A percentile compares a stretch with the other conserved stretches of the same genome.
phyloP scores from a whole-genome alignment of 768 basidiomycete species.

The Filobasidium floriforme region DNA sequence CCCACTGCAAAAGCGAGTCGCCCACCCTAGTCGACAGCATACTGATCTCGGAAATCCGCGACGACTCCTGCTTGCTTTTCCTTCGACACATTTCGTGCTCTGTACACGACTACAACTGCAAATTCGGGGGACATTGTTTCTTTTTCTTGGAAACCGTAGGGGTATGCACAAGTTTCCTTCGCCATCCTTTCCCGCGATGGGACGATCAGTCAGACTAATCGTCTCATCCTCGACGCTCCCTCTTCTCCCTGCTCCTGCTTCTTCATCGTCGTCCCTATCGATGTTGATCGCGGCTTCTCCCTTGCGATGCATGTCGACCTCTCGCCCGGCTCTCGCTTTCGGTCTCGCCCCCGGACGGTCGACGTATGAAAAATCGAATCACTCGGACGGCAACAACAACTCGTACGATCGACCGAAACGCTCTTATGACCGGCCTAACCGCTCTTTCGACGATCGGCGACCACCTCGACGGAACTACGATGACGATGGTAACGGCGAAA shows the following conservation, averaged over 20 bases:
- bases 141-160: neutral
- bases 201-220: slow-evolving; percentile 12
- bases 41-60: too few species aligned
- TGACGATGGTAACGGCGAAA: neutral
- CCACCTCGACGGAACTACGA: neutral
- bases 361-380: neutral
- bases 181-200: slow-evolving; percentile 3
- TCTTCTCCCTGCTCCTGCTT: neutral
- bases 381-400: neutral
- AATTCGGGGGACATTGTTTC: neutral
- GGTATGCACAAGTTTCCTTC: slow-evolving; percentile 12
- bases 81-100: neutral
- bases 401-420: neutral
- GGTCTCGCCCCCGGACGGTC: neutral
- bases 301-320: slow-evolving; percentile 4
- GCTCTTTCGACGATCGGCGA: slow-evolving; percentile 1
- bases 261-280: neutral
- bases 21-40: neutral
- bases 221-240: slow-evolving; percentile 5
- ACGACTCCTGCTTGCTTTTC: neutral
- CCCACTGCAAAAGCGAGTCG: neutral
- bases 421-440: neutral
- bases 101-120: neutral
- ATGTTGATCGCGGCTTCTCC: neutral
- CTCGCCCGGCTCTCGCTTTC: neutral